Base-by-base conservation (phyloP, 1,284 basidiomycete genomes). In the Cutaneotrichosporon curvatum region DNA sequence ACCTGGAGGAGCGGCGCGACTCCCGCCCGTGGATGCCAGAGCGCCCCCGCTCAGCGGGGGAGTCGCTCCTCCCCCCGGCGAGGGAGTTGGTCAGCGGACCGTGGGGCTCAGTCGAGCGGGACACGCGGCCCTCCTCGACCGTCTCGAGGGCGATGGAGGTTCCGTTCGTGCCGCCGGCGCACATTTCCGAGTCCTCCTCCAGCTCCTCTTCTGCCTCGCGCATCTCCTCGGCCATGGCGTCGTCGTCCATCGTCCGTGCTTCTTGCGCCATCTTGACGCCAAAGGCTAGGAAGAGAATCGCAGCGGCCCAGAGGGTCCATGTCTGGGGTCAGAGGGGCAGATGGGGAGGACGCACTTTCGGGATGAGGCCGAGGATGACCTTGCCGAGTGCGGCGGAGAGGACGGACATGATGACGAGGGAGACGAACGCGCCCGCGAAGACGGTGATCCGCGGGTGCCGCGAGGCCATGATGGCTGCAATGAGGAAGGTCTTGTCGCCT, bases 401-500 rank as follows among this genome's bases (percentile, higher is more conserved):
- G 34, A 89, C 76, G 42, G 87, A 89, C 94, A 99, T 99, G 71
- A 96, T 73, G 38, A 87, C 78, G 34, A 99, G 78, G 2, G 88
- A 88, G 20, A 80, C 78, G 61, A 97, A 86, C 2, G 92, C 91
- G 39, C 94, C 94, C 1, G 79, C 76, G 67, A 97, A 97, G 45
- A 98, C 91, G 46, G 84, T 74, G 37, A 84, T 63, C 12, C 90
- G 82, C 0, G 88, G 81, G 65, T 96, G 90, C 3, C 91, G 84
- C 82, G 95, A 94, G 9, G 94, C 88, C 58, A 99, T 84, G 60
- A 99, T 92, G 48, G 94, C 95, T 19, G 94, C 78, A 39, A 97
- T 96, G 51, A 98, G 82, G 68, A 98, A 98, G 0, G 94, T 98
- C 73, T 97, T 97, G 81, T 98, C 95, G 38, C 94, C 92, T 55